A percentile compares a stretch with the other conserved stretches of the same genome.
Evolutionary conservation across 495 filamentous ascomycete species (phyloP).

Genomic region (Physcia stellaris): DNA sequence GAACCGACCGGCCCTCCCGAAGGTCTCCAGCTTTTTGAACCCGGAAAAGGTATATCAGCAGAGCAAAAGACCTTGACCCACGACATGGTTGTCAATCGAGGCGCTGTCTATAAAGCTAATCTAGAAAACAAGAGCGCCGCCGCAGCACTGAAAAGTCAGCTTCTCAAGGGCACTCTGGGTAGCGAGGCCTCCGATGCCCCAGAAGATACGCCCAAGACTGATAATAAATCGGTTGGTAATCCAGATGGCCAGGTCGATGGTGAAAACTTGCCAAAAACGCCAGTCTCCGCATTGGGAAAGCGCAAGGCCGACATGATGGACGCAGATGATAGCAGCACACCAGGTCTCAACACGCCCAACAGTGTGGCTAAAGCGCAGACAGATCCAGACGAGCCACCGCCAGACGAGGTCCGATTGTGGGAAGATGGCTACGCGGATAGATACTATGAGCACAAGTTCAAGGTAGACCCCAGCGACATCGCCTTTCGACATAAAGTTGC

Average conservation of each 20-base stretch:
- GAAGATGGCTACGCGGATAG: constrained; percentile 88
- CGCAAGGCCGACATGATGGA: constrained; percentile 50
- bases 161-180: constrained; percentile 36
- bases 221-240: constrained; percentile 7
- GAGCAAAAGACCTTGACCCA: constrained; percentile 57
- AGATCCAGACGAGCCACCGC: constrained; percentile 45
- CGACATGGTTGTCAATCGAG: constrained; percentile 75
- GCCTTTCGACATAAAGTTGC: constrained; percentile 87
- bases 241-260: constrained; percentile 5
- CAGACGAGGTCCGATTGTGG: constrained; percentile 83
- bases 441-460: constrained; percentile 96
- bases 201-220: constrained; percentile 14
- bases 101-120: constrained; percentile 61
- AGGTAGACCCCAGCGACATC: constrained; percentile 65
- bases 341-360: constrained; percentile 39
- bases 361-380: constrained; percentile 25
- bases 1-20: constrained; percentile 22
- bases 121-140: constrained; percentile 90
- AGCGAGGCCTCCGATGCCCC: background rate
- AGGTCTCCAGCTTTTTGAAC: constrained; percentile 44
- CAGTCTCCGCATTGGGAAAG: constrained; percentile 41
- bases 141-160: constrained; percentile 69
- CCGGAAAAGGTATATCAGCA: constrained; percentile 41
- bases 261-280: constrained; percentile 12
- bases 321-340: constrained; percentile 41